These are phyloP conservation scores for Xylaria sp. DNA, from an alignment of 2,329 filamentous ascomycete genomes.

Conservation along the genomic window DNA sequence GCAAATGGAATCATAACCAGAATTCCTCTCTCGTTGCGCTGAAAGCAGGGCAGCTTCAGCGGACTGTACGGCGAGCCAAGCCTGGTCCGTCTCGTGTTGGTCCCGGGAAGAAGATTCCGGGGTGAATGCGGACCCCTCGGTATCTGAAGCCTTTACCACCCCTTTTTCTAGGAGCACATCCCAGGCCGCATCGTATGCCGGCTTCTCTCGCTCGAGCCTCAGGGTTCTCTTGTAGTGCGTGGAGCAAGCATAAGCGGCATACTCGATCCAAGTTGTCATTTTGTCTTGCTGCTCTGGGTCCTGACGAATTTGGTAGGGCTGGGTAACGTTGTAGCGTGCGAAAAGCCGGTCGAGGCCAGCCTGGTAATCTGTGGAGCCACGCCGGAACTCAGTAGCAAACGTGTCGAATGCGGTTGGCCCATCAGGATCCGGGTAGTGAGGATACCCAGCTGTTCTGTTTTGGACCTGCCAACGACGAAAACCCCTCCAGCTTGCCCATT, in stretches of 20 bases:
- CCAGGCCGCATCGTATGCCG: constrained; percentile 39
- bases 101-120: not conserved
- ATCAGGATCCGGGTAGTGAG: not conserved
- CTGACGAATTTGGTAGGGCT: constrained; percentile 66
- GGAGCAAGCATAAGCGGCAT: constrained; percentile 40
- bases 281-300: constrained; percentile 43
- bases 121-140: constrained; percentile 33
- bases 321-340: constrained; percentile 60
- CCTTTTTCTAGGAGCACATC: constrained; percentile 41
- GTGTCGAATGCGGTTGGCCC: not conserved
- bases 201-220: constrained; percentile 30
- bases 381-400: not conserved
- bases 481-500: not conserved
- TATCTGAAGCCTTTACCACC: constrained; percentile 38
- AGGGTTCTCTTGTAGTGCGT: constrained; percentile 27
- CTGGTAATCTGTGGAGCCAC: not conserved
- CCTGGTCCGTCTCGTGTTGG: not conserved
- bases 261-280: constrained; percentile 49
- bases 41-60: not conserved
- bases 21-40: not conserved
- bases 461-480: not conserved
- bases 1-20: not conserved
- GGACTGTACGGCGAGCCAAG: not conserved
- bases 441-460: not conserved
- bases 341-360: not conserved